These are phyloP conservation scores for Rheum nobile DNA, from an alignment of 148 eudicot species.

Conservation along the genomic window DNA sequence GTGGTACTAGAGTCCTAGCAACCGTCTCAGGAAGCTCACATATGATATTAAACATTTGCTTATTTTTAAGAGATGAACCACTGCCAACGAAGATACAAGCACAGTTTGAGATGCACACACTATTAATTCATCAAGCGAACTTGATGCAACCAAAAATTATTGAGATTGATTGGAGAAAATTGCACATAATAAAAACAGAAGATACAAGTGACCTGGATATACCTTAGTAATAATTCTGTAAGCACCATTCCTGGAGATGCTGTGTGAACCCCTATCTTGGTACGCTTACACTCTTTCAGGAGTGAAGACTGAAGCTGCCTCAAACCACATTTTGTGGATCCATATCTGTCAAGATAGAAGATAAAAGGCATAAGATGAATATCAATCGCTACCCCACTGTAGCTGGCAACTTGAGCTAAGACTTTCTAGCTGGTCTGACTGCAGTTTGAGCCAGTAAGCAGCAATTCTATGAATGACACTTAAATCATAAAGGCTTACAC, in stretches of 20 bases:
- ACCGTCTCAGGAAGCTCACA: constrained; percentile 99
- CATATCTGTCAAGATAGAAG: constrained; percentile 46
- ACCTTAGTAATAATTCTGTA: constrained; percentile 90
- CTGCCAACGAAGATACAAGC: constrained; percentile 28
- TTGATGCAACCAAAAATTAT: neutral
- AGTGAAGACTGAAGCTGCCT: constrained; percentile 91
- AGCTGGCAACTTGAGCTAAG: neutral
- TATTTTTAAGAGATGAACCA: constrained; percentile 84
- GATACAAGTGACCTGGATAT: neutral
- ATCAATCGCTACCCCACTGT: neutral
- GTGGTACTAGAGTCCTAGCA: constrained; percentile 88
- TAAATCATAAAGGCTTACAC: constrained; percentile 45
- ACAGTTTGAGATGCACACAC: neutral
- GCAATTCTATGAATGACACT: neutral
- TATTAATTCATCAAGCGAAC: neutral
- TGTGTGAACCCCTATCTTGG: constrained; percentile 82
- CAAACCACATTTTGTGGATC: constrained; percentile 97
- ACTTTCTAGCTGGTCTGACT: neutral
- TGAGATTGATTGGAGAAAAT: neutral
- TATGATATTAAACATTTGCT: constrained; percentile 94
- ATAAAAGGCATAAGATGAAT: constrained; percentile 7
- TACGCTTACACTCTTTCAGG: constrained; percentile 59
- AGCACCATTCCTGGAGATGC: constrained; percentile 99
- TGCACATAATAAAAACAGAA: neutral
- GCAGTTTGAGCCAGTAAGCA: neutral